Evolutionary conservation across 2,329 filamentous ascomycete species (phyloP).

Genomic region (Colletotrichum sp.): DNA sequence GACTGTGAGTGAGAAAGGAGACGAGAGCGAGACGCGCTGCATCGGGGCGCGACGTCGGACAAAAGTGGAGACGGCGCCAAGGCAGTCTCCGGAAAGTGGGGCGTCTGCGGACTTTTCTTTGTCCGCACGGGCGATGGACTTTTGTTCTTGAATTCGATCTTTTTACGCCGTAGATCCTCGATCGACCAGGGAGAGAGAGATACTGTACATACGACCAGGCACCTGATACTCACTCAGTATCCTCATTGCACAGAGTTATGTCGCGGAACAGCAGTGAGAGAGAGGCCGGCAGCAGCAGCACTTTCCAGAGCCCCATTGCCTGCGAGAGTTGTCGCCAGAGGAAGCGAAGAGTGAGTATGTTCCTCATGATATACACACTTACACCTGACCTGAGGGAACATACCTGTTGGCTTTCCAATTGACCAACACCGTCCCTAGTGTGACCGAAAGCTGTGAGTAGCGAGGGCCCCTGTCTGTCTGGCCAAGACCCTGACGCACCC

Average conservation of each 20-base stretch:
- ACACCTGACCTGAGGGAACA: not conserved
- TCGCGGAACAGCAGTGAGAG: not conserved
- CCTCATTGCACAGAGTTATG: not conserved
- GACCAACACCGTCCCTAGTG: slow-evolving; percentile 2
- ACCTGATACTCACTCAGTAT: not conserved
- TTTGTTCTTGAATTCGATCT: slow-evolving; percentile 6
- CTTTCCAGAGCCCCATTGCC: slow-evolving; percentile 32
- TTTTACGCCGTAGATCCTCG: slow-evolving; percentile 1
- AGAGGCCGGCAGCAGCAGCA: not conserved
- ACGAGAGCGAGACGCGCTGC: not conserved
- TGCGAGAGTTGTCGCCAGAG: slow-evolving; percentile 35
- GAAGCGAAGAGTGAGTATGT: slow-evolving; percentile 33
- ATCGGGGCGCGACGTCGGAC: not conserved
- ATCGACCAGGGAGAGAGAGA: not conserved
- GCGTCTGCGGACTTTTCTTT: not conserved
- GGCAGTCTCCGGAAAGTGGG: slow-evolving; percentile 1
- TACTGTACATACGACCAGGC: not conserved
- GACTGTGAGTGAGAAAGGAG: not conserved
- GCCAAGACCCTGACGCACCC: slow-evolving; percentile 4
- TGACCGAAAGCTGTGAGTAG: slow-evolving; percentile 17
- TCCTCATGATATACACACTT: not conserved
- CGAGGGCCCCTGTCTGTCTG: not conserved
- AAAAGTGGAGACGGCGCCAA: not conserved
- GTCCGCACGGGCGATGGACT: not conserved
- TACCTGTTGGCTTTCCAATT: not conserved